A percentile compares a stretch with the other conserved stretches of the same genome.
Conservation (phyloP, 2,329 filamentous ascomycete genomes). For the Grosmannia penicillata region DNA sequence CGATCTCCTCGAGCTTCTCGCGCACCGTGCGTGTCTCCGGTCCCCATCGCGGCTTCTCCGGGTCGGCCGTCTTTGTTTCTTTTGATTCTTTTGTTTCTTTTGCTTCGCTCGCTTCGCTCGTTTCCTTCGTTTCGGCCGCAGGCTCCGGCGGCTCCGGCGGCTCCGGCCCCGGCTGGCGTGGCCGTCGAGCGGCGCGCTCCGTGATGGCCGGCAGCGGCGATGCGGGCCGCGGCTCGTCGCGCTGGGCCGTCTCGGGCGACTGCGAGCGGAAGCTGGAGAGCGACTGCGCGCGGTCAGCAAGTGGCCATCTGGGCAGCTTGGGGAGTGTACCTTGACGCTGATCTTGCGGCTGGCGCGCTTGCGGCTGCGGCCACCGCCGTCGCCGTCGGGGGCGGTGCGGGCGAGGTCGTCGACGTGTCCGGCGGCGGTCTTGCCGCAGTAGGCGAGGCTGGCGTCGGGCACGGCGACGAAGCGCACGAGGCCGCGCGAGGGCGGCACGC, state of each 20-base stretch:
- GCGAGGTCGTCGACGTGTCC: slow-evolving; percentile 49
- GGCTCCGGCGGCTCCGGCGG: no score
- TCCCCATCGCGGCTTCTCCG: no score
- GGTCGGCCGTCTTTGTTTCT: no score
- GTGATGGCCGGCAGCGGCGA: neutral
- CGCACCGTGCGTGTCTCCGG: neutral
- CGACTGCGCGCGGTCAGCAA: neutral
- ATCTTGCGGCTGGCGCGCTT: slow-evolving; percentile 19
- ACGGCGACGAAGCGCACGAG: slow-evolving; percentile 59
- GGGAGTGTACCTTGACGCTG: slow-evolving; percentile 21
- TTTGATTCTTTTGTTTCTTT: no score
- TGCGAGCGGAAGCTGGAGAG: slow-evolving; percentile 6
- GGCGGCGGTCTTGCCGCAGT: slow-evolving; percentile 53
- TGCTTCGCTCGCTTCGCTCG: neutral
- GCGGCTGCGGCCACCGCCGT: slow-evolving; percentile 1
- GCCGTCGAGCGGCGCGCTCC: neutral
- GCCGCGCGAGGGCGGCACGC: slow-evolving; percentile 51
- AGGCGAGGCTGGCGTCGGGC: slow-evolving; percentile 56
- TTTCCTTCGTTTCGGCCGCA: no score
- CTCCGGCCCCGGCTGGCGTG: neutral
- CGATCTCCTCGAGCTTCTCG: neutral
- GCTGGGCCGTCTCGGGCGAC: no score
- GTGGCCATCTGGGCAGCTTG: neutral
- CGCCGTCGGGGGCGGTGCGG: neutral
- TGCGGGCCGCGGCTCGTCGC: neutral